Evolutionary conservation across 768 basidiomycete genomes (phyloP), one percentile per base, ranked within the genome.

Genomic region (Aureoboletus auriporus): DNA sequence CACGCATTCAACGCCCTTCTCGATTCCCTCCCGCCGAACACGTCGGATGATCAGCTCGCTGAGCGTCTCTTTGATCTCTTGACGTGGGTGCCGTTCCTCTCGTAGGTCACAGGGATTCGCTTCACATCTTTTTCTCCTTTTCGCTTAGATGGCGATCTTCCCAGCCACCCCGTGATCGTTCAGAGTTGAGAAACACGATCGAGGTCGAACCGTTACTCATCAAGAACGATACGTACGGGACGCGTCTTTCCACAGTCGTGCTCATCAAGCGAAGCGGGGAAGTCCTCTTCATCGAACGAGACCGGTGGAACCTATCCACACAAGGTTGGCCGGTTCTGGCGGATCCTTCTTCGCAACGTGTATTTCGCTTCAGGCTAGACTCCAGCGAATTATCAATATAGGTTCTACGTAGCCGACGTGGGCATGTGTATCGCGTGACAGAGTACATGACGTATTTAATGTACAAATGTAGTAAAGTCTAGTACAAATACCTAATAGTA

Each of bases 171-270:
- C 82, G 47, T 16, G 68, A 75, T 49, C 82, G 79, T 37, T 69
- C 69, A 47, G 75, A 83, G 38, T 71, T 85, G 55, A 78, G 72
- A 53, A 76, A 79, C 51, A 82, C 84, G n/a, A 73, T 89, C 5
- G 74, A 79, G 23, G 82, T 85, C 40, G 64, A 70, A 29, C 84
- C 86, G n/a, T 23, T 85, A 23, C 54, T 51, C 27, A 1, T 42
- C 16, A 40, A 36, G 3, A 16, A 59, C 49, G 46, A 29, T 23
- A 62, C 61, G 51, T 89, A 87, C 58, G 89, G 77, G 38, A 92
- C 89, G 30, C 83, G 89, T 13, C 64, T 86, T 44, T 78, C 89
- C 37, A 89, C 85, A 4, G 78, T 88, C 35, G 60, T 92, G 42
- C 75, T 92, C 47, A 70, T 92, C 16, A 72, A 73, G 48, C 77